phyloP scores from a whole-genome alignment of 2,329 filamentous ascomycete genomes.

The Neonectria faginata region DNA sequence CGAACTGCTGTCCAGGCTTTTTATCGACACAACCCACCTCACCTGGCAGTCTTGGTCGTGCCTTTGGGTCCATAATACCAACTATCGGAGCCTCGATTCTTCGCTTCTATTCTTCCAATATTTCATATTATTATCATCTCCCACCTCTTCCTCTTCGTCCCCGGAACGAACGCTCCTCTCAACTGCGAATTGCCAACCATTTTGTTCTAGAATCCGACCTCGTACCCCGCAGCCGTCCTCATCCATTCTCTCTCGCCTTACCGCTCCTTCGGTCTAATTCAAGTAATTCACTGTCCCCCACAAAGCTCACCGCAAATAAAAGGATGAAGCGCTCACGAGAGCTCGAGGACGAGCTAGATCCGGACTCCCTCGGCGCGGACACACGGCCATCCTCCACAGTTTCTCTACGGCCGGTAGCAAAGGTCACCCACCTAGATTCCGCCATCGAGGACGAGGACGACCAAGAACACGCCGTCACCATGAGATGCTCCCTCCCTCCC shows the following conservation, averaged over 20 bases:
- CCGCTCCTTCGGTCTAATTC: conserved; percentile 37
- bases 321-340: conserved; percentile 75
- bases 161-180: not conserved
- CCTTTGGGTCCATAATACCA: not conserved
- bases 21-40: conserved; percentile 11
- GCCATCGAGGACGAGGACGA: conserved; percentile 50
- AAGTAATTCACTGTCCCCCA: conserved; percentile 46
- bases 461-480: conserved; percentile 58
- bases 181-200: not conserved
- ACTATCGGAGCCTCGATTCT: not conserved
- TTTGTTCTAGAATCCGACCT: not conserved
- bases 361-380: conserved; percentile 41
- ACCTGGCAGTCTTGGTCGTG: conserved; percentile 3
- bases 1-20: conserved; percentile 10
- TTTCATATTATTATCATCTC: too few relatives aligned
- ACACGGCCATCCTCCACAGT: conserved; percentile 29
- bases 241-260: conserved; percentile 37
- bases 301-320: conserved; percentile 47
- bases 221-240: conserved; percentile 18
- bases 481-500: conserved; percentile 85
- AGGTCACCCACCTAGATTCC: conserved; percentile 71
- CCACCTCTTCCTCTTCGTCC: not conserved
- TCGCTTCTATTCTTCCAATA: not conserved
- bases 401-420: conserved; percentile 55
- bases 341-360: conserved; percentile 61